Percentiles rank a stretch among this genome's conserved stretches.
These are phyloP conservation scores for Debaryomycetaceae sp. DNA, from an alignment of 1,139 yeast species.

Conservation along the genomic window DNA sequence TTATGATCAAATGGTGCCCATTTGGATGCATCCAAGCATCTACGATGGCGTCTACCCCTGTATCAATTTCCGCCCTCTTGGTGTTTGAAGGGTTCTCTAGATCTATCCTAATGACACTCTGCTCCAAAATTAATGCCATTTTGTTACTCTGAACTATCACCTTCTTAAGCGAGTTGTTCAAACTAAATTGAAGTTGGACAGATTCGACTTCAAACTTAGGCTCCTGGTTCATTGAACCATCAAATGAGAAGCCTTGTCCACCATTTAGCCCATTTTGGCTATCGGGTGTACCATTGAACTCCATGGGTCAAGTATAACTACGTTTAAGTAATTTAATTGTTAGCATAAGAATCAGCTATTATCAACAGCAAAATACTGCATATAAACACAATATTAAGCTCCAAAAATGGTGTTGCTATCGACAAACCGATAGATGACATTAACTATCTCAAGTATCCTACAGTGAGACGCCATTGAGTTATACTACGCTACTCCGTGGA, in stretches of 20 bases:
- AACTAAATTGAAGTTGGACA: slow-evolving; percentile 41
- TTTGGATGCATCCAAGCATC: slow-evolving; percentile 39
- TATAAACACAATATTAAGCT: not conserved
- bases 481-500: too few species aligned
- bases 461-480: too few species aligned
- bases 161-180: slow-evolving; percentile 22
- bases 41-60: slow-evolving; percentile 14
- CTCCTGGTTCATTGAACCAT: slow-evolving; percentile 1
- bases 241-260: not conserved
- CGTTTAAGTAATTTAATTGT: not conserved
- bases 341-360: not conserved
- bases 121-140: slow-evolving; percentile 31
- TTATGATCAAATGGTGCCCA: slow-evolving; percentile 34
- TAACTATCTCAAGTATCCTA: too few species aligned
- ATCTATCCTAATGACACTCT: slow-evolving; percentile 28
- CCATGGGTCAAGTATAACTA: not conserved
- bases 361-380: not conserved
- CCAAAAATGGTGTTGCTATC: too few species aligned
- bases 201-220: slow-evolving; percentile 36
- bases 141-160: slow-evolving; percentile 29
- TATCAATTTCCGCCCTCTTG: slow-evolving; percentile 23
- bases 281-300: not conserved
- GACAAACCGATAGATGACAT: too few species aligned
- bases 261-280: not conserved
- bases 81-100: slow-evolving; percentile 37